phyloP scores from a whole-genome alignment of 306 rosid species.

The Cucurbita pepo region DNA sequence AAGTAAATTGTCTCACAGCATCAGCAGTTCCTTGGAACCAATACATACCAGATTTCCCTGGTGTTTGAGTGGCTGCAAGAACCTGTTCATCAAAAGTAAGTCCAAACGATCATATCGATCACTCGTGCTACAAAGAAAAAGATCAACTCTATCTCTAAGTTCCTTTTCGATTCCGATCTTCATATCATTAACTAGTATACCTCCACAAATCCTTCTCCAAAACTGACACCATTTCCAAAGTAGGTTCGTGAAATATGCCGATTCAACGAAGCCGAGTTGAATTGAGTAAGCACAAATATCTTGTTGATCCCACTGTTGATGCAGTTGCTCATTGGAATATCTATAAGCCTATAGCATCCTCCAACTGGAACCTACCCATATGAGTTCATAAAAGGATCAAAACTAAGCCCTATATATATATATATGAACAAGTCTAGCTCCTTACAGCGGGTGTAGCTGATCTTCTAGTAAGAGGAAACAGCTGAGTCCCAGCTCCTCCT shows the following conservation, averaged over 20 bases:
- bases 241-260: slow-evolving; percentile 37
- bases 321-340: slow-evolving; percentile 38
- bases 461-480: slow-evolving; percentile 71
- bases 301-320: slow-evolving; percentile 37
- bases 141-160: background rate
- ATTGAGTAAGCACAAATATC: slow-evolving; percentile 32
- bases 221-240: slow-evolving; percentile 29
- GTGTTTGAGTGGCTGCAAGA: slow-evolving; percentile 37
- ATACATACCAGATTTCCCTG: slow-evolving; percentile 34
- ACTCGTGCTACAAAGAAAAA: background rate
- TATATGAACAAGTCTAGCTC: background rate
- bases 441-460: slow-evolving; percentile 87
- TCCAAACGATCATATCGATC: background rate
- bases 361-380: slow-evolving; percentile 33
- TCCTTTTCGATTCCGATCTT: background rate
- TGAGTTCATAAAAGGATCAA: background rate
- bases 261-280: slow-evolving; percentile 33
- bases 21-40: slow-evolving; percentile 56
- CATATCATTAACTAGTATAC: slow-evolving; percentile 10
- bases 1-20: slow-evolving; percentile 35
- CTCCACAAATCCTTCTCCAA: slow-evolving; percentile 43
- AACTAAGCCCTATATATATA: background rate
- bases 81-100: slow-evolving; percentile 12
- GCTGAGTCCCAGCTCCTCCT: slow-evolving; percentile 69
- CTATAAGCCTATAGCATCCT: slow-evolving; percentile 41